Evolutionary conservation across 257 asterid genomes (phyloP), one percentile per base, ranked within the genome.

Genomic region (Coffea canephora): DNA sequence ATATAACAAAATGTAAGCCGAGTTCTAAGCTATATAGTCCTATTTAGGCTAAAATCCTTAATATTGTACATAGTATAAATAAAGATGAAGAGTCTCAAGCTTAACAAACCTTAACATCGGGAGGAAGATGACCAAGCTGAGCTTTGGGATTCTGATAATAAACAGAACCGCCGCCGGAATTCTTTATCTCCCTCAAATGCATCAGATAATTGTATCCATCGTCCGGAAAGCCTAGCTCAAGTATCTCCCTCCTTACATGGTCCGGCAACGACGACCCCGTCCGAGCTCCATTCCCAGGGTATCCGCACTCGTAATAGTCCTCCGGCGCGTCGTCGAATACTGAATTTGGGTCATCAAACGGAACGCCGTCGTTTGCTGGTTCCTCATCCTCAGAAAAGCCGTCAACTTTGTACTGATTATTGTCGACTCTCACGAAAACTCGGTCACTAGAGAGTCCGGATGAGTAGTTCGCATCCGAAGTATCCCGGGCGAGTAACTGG

Each of bases 161-260:
- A 7, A 85, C 84, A 11, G 99, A 91, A n/a, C 99, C 97, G 41
- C 90, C 99, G 59, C 99, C 99, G 8, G 90, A 81, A 65, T 92
- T 92, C 90, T 82, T 92, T 86, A 95, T 95, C 79, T 95, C 99
- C 79, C 97, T 86, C 88, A 95, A 27, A 80, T 95, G 99, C 50
- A 71, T 6, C 88, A 93, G 88, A 64, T 95, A 95, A 80, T 95
- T 91, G 86, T 95, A 95, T 48, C 99, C 99, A 79, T 93, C 99
- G 54, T 95, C 99, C 39, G 98, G 97, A 88, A 91, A 95, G 55
- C 99, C 99, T 57, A 92, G 90, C 85, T 95, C 94, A 81, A 95
- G 74, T 83, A 93, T 91, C 89, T 95, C 98, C 94, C 79, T 88
- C 83, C 98, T 85, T 13, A 91, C 43, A 71, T 90, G 81, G 66